Conservation (phyloP, 306 rosid species). For the Abrus pulchellus region DNA sequence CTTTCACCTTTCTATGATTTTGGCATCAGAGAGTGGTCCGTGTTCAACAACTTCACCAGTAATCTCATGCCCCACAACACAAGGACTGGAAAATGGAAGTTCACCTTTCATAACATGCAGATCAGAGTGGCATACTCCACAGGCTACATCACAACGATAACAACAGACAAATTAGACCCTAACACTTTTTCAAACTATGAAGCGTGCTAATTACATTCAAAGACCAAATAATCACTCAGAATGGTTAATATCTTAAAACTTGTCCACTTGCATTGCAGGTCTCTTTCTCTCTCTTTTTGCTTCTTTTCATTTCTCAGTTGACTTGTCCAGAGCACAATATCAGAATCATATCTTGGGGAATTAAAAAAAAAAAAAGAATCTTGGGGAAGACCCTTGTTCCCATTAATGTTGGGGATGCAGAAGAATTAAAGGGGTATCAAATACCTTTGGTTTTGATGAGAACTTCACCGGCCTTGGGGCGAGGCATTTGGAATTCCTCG, state of each 20-base stretch:
- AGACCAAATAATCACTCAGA: not conserved
- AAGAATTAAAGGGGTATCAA: not conserved
- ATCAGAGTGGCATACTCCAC: constrained; percentile 99
- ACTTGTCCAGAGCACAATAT: not conserved
- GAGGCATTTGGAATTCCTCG: constrained; percentile 86
- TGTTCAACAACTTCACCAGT: constrained; percentile 91
- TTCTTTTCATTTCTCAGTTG: not conserved
- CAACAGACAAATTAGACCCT: constrained; percentile 37
- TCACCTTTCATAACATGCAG: constrained; percentile 94
- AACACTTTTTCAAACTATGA: not conserved
- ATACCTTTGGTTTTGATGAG: constrained; percentile 86
- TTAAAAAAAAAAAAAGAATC: not conserved
- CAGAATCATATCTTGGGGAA: not conserved
- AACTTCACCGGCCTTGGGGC: constrained; percentile 87
- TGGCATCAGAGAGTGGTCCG: constrained; percentile 64
- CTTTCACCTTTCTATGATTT: constrained; percentile 66
- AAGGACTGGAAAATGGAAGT: constrained; percentile 86
- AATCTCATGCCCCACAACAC: constrained; percentile 93
- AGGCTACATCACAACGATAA: constrained; percentile 63
- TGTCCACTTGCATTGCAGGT: not conserved
- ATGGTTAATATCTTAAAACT: not conserved
- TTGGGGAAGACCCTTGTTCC: not conserved
- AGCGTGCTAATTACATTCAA: not conserved
- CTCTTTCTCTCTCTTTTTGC: not conserved
- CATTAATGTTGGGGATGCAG: not conserved